phyloP scores from a whole-genome alignment of 352 stramenopile species.

The Pythium rhizo-oryzae region DNA sequence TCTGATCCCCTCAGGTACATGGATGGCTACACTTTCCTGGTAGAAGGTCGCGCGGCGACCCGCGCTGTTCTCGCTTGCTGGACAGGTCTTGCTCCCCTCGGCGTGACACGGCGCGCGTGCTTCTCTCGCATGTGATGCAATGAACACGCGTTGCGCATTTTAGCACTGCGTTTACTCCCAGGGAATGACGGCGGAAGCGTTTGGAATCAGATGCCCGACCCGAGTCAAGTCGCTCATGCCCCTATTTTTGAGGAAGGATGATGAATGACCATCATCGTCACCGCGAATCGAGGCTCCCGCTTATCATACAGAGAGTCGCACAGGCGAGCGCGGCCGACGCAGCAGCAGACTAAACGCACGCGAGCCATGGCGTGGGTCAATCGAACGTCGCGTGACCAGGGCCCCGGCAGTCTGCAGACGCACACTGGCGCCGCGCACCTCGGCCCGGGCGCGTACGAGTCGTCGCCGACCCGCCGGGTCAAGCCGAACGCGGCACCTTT shows the following conservation, averaged over 20 bases:
- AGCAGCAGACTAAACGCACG: not conserved
- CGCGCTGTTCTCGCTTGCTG: no score
- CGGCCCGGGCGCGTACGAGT: constrained; percentile 69
- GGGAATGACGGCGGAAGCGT: no score
- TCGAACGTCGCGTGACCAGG: constrained; percentile 61
- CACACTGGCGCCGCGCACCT: constrained; percentile 34
- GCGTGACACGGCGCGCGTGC: no score
- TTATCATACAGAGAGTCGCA: no score
- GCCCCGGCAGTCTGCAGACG: constrained; percentile 37
- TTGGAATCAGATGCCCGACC: no score
- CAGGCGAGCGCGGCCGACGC: not conserved
- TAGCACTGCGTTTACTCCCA: no score
- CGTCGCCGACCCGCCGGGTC: constrained; percentile 34
- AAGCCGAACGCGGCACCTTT: constrained; percentile 65
- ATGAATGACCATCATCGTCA: not conserved
- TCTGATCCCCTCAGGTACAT: not conserved
- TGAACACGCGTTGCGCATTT: no score
- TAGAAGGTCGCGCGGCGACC: no score
- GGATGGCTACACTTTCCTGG: constrained; percentile 26
- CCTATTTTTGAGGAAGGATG: not conserved
- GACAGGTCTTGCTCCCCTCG: no score
- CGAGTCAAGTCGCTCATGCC: constrained; percentile 7
- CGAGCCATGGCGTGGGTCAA: constrained; percentile 71
- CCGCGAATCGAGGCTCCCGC: no score
- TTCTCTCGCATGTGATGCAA: no score